Percentiles rank a stretch among this genome's conserved stretches.
Evolutionary conservation across 2,329 filamentous ascomycete species (phyloP).

Genomic region (Paracamarosporium sp.): DNA sequence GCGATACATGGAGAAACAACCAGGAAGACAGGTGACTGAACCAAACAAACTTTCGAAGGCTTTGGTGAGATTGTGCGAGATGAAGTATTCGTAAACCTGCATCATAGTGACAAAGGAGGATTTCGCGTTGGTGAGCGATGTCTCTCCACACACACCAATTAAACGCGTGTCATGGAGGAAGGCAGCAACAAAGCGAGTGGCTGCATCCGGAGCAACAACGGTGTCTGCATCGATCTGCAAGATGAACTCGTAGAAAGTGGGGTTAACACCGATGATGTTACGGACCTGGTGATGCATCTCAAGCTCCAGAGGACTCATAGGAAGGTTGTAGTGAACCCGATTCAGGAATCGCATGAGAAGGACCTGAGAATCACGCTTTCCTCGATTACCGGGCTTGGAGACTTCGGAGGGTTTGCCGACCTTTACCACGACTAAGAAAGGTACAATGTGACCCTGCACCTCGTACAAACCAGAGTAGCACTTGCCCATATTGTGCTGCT

Average conservation of each 20-base stretch:
- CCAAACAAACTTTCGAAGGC: conserved; percentile 98
- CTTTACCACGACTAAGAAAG: conserved; percentile 96
- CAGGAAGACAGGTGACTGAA: conserved; percentile 94
- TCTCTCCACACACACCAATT: conserved; percentile 96
- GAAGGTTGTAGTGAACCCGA: conserved; percentile 94
- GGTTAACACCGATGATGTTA: conserved; percentile 98
- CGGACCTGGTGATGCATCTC: conserved; percentile 99
- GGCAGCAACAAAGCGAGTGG: conserved; percentile 87
- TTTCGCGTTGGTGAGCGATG: conserved; percentile 89
- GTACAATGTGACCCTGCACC: conserved; percentile 96
- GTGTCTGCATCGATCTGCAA: conserved; percentile 98
- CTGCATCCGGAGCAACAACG: conserved; percentile 86
- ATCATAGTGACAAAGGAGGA: conserved; percentile 97
- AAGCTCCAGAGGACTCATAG: conserved; percentile 95
- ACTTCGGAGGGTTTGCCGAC: conserved; percentile 85
- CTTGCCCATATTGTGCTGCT: conserved; percentile 99
- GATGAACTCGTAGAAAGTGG: conserved; percentile 97
- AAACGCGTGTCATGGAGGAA: conserved; percentile 91
- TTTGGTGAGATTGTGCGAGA: conserved; percentile 95
- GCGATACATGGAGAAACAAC: conserved; percentile 99
- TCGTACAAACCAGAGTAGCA: conserved; percentile 98
- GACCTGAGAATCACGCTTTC: conserved; percentile 99
- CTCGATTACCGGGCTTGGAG: conserved; percentile 83
- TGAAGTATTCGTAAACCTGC: conserved; percentile 99
- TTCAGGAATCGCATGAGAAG: conserved; percentile 98